Conservation (phyloP, 2,329 filamentous ascomycete genomes). For the Sclerotinia nivalis region DNA sequence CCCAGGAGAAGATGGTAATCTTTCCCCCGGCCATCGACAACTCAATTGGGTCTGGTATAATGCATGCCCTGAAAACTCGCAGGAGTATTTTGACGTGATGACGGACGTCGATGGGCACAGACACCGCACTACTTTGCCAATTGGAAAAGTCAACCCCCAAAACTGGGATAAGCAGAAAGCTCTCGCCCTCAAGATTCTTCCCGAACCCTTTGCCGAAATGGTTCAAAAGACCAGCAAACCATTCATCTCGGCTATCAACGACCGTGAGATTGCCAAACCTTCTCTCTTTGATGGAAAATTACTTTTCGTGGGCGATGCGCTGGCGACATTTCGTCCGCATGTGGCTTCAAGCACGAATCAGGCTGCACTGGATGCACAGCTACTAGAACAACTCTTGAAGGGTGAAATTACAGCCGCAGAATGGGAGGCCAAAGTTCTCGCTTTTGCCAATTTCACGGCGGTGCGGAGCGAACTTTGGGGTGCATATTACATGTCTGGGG, state of each 20-base stretch:
- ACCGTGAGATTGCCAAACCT: slow-evolving; percentile 3
- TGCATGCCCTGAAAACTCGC: neutral
- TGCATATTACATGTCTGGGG: slow-evolving; percentile 15
- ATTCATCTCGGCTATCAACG: slow-evolving; percentile 23
- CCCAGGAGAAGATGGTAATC: slow-evolving; percentile 8
- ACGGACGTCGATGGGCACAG: slow-evolving; percentile 1
- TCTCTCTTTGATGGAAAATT: slow-evolving; percentile 24
- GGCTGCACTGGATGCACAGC: slow-evolving; percentile 18
- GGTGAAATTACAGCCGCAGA: neutral
- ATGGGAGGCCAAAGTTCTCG: slow-evolving; percentile 9
- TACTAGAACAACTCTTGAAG: slow-evolving; percentile 18
- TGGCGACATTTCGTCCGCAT: slow-evolving; percentile 21
- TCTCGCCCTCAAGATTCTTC: neutral
- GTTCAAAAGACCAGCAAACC: slow-evolving; percentile 20
- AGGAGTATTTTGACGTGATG: neutral
- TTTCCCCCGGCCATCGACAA: neutral
- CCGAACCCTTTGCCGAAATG: slow-evolving; percentile 21
- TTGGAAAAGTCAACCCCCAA: neutral
- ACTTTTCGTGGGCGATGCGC: slow-evolving; percentile 25
- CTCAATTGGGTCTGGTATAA: slow-evolving; percentile 18
- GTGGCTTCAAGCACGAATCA: slow-evolving; percentile 23
- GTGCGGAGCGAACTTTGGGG: slow-evolving; percentile 14
- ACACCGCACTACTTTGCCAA: neutral
- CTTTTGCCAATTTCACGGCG: neutral
- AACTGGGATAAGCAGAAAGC: slow-evolving; percentile 7